phyloP scores from a whole-genome alignment of 2,329 filamentous ascomycete genomes.

The Diaporthe citriasiana region DNA sequence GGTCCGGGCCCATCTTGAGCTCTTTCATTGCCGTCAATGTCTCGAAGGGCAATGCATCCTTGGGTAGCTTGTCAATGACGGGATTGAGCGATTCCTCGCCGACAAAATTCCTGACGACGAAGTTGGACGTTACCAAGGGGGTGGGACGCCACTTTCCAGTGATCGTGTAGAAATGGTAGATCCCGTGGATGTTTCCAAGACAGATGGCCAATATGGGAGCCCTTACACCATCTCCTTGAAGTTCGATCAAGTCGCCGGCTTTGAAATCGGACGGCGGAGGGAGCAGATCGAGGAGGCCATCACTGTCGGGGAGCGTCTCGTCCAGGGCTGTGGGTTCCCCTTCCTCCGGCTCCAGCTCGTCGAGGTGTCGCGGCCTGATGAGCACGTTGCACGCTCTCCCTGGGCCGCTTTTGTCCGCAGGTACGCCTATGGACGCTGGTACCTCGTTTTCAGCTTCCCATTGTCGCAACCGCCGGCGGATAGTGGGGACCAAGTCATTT shows the following conservation, averaged over 20 bases:
- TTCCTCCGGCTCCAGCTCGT: slow-evolving; percentile 47
- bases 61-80: slow-evolving; percentile 55
- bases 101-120: slow-evolving; percentile 65
- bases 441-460: slow-evolving; percentile 57
- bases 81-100: slow-evolving; percentile 57
- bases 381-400: slow-evolving; percentile 53
- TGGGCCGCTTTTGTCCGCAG: slow-evolving; percentile 48
- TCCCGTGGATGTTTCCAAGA: slow-evolving; percentile 64
- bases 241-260: slow-evolving; percentile 66
- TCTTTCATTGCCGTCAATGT: slow-evolving; percentile 56
- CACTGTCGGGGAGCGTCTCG: slow-evolving; percentile 53
- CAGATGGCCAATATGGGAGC: slow-evolving; percentile 66
- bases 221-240: slow-evolving; percentile 51
- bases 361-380: slow-evolving; percentile 52
- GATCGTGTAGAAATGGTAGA: slow-evolving; percentile 68
- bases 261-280: slow-evolving; percentile 48
- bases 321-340: slow-evolving; percentile 42
- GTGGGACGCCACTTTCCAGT: slow-evolving; percentile 66
- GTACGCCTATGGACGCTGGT: slow-evolving; percentile 43
- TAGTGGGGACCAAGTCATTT: slow-evolving; percentile 41
- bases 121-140: slow-evolving; percentile 59
- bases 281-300: slow-evolving; percentile 55
- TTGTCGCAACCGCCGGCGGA: slow-evolving; percentile 58
- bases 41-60: slow-evolving; percentile 47
- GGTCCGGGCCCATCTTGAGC: slow-evolving; percentile 57